Evolutionary conservation across 2,329 filamentous ascomycete species (phyloP).

Genomic region (Phyllosticta paracitricarpa): DNA sequence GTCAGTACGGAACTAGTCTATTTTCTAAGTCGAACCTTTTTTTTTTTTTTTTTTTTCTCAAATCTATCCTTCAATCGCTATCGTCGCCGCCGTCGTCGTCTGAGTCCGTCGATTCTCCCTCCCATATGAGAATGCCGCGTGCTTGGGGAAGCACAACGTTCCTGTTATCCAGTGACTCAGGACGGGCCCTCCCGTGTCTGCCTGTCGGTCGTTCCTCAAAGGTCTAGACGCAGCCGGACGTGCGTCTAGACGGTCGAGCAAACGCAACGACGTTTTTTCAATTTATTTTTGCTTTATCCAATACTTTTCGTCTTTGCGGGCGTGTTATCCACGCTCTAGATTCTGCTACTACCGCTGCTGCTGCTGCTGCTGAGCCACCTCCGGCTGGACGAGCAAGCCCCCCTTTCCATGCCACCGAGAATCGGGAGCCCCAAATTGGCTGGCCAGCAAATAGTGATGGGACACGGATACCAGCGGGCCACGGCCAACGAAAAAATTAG

Average conservation of each 20-base stretch:
- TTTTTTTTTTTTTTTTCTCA: background rate
- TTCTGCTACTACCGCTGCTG: background rate
- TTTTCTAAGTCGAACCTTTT: background rate
- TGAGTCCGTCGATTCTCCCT: background rate
- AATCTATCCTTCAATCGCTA: background rate
- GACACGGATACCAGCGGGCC: background rate
- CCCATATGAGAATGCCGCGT: background rate
- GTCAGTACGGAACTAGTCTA: conserved; percentile 7
- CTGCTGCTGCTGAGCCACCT: background rate
- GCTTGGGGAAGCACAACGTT: background rate
- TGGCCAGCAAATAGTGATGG: background rate
- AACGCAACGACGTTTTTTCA: background rate
- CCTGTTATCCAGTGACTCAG: background rate
- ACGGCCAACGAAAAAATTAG: background rate
- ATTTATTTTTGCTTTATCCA: background rate
- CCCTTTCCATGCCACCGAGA: background rate
- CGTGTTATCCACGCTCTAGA: background rate
- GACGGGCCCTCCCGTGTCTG: background rate
- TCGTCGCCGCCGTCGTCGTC: background rate
- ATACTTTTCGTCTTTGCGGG: background rate
- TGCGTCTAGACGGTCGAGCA: background rate
- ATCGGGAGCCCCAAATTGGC: background rate
- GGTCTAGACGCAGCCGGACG: background rate
- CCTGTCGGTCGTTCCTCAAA: background rate
- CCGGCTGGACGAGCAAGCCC: background rate